Percentiles rank a stretch among this genome's conserved stretches.
phyloP scores from a whole-genome alignment of 140 eudicot genomes.

The Ambrosia hybrid region DNA sequence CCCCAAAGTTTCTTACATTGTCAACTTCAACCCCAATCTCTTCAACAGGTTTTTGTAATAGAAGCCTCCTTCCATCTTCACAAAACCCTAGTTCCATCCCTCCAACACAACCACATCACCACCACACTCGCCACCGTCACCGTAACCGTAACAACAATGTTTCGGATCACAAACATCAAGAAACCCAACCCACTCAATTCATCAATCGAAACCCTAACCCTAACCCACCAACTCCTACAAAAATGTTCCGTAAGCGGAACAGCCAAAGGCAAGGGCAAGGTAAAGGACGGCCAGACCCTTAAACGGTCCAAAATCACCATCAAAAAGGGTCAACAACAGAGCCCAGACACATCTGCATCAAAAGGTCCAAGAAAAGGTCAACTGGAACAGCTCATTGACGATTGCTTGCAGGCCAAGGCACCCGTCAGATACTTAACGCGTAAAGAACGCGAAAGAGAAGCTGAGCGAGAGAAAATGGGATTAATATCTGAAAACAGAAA shows the following conservation, averaged over 20 bases:
- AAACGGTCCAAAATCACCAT: conserved; percentile 61
- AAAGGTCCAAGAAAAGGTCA: conserved; percentile 44
- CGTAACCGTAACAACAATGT: conserved; percentile 29
- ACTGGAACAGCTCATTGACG: conserved; percentile 58
- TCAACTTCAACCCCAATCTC: conserved; percentile 7
- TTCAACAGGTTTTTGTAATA: neutral
- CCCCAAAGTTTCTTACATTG: neutral
- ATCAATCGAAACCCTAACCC: conserved; percentile 47
- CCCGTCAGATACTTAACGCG: conserved; percentile 61
- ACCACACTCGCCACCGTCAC: conserved; percentile 4
- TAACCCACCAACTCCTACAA: conserved; percentile 50
- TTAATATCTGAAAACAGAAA: conserved; percentile 61
- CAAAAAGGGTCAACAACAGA: conserved; percentile 50
- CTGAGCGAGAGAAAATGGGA: conserved; percentile 81
- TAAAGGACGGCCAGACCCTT: conserved; percentile 55
- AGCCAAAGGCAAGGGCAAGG: conserved; percentile 78
- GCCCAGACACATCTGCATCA: conserved; percentile 30
- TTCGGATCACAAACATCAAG: conserved; percentile 33
- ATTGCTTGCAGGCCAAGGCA: conserved; percentile 57
- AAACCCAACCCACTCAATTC: conserved; percentile 45
- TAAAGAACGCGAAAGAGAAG: conserved; percentile 69
- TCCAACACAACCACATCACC: conserved; percentile 11
- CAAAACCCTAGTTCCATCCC: conserved; percentile 33
- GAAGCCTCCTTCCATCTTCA: neutral
- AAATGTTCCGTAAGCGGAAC: conserved; percentile 83